Conservation (phyloP, 352 stramenopile genomes). For the Globisporangium paroecandrum region DNA sequence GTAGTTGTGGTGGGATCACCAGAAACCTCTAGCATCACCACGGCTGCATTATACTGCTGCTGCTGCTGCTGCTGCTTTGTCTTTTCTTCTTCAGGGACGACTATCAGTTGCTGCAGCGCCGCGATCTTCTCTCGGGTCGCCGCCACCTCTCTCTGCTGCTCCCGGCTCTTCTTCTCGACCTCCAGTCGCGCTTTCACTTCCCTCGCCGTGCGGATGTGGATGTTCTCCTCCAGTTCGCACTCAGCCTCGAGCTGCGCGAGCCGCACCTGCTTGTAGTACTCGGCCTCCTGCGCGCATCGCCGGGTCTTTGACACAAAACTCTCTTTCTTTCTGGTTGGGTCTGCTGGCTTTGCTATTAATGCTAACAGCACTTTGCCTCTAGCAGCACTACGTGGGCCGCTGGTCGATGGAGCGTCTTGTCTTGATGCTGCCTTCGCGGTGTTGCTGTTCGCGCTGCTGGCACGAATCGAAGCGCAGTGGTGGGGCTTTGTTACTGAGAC, state of each 20-base stretch:
- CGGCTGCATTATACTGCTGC: not conserved
- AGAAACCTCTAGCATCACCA: not conserved
- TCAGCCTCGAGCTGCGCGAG: constrained; percentile 64
- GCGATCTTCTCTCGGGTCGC: not conserved
- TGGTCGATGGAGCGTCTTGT: not conserved
- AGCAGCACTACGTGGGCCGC: not conserved
- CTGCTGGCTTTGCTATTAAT: not conserved
- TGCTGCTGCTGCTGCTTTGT: not conserved
- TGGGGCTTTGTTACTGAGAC: not conserved
- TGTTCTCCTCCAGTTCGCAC: constrained; percentile 73
- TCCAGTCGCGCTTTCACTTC: constrained; percentile 29
- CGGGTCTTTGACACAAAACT: constrained; percentile 60
- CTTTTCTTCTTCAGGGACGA: not conserved
- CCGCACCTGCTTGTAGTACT: constrained; percentile 67
- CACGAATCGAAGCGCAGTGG: not conserved
- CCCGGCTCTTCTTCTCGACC: constrained; percentile 18
- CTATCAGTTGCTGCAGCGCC: not conserved
- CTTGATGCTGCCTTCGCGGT: not conserved
- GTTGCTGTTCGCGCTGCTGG: not conserved
- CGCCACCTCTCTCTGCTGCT: constrained; percentile 12
- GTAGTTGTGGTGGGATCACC: not conserved
- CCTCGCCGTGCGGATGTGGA: constrained; percentile 52
- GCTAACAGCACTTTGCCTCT: constrained; percentile 8
- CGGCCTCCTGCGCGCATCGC: constrained; percentile 45
- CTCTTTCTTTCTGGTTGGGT: constrained; percentile 16